Percentiles rank a stretch among this genome's conserved stretches.
Conservation (phyloP, 257 asterid species). For the Ophiorrhiza pumila region DNA sequence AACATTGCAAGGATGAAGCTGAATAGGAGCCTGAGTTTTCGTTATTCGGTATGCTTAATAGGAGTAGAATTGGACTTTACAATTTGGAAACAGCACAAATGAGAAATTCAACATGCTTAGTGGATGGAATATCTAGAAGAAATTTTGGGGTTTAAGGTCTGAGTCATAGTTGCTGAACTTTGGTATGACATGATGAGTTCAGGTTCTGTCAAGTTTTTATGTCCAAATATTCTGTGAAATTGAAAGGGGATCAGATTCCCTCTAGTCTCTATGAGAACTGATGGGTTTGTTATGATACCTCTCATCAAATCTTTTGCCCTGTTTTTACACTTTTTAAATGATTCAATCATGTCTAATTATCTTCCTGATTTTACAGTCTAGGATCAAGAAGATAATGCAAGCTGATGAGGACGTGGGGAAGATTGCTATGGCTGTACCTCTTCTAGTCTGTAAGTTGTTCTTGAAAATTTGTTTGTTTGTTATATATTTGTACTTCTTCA, state of each 20-base stretch:
- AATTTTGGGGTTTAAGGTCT: no score
- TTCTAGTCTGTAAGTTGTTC: conserved; percentile 64
- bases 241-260: background rate
- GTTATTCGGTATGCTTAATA: background rate
- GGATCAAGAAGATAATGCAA: conserved; percentile 89
- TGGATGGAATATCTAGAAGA: background rate
- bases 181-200: background rate
- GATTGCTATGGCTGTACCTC: conserved; percentile 87
- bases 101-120: background rate
- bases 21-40: background rate
- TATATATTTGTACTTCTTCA: background rate
- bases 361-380: conserved; percentile 42
- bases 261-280: background rate
- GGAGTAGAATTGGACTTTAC: background rate
- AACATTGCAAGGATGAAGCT: background rate
- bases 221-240: background rate
- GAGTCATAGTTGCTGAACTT: no score
- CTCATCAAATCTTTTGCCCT: background rate
- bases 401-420: conserved; percentile 88
- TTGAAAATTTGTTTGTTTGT: background rate
- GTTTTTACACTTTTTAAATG: background rate
- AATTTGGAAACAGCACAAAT: background rate
- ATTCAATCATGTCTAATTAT: background rate
- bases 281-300: background rate
- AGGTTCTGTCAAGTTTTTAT: background rate